These are phyloP conservation scores for Ganoderma leucocontextum DNA, from an alignment of 1,284 basidiomycete species.

Conservation along the genomic window DNA sequence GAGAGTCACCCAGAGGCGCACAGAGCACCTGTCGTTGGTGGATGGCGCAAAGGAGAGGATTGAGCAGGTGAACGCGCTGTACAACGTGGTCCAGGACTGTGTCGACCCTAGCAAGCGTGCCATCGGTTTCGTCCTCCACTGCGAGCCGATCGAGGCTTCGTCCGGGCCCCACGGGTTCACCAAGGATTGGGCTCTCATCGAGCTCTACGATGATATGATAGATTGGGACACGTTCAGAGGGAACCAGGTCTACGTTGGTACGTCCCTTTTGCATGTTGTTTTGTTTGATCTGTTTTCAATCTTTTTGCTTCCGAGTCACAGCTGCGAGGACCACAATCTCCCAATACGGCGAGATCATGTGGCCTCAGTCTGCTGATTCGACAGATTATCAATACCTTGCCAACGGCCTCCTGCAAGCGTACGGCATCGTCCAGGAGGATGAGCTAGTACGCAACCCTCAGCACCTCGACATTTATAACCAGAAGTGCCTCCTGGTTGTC, in stretches of 20 bases:
- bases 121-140: constrained; percentile 47
- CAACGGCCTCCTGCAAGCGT: constrained; percentile 40
- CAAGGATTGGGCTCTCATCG: constrained; percentile 45
- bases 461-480: constrained; percentile 35
- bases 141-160: constrained; percentile 38
- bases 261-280: constrained; percentile 29
- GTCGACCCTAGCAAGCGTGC: constrained; percentile 38
- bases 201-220: constrained; percentile 42
- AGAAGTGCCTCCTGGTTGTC: constrained; percentile 37
- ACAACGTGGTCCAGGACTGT: constrained; percentile 20
- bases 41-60: constrained; percentile 38
- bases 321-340: constrained; percentile 37
- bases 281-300: constrained; percentile 22
- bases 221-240: constrained; percentile 42
- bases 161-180: constrained; percentile 37
- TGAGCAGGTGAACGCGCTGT: constrained; percentile 34
- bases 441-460: constrained; percentile 39
- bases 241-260: constrained; percentile 46
- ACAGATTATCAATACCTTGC: constrained; percentile 37
- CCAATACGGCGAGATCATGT: constrained; percentile 42
- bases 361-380: constrained; percentile 38
- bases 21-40: constrained; percentile 37
- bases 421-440: constrained; percentile 28
- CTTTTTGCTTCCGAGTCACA: not conserved
- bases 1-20: constrained; percentile 36